Evolutionary conservation across 2,329 filamentous ascomycete species (phyloP).

Genomic region (Fusarium mundagurra): DNA sequence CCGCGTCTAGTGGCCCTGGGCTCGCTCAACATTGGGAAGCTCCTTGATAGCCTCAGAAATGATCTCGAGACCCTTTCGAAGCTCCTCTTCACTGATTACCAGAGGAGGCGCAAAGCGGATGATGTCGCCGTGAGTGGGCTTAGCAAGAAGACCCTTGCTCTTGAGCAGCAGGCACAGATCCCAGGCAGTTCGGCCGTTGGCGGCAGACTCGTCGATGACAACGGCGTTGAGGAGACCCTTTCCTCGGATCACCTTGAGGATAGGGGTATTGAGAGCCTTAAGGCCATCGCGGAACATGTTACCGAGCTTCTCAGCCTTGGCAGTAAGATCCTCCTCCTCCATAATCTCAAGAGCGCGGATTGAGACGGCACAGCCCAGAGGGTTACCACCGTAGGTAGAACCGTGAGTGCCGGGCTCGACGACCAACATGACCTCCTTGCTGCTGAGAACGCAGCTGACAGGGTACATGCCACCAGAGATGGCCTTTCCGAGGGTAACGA

Average conservation of each 20-base stretch:
- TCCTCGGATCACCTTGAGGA: slow-evolving; percentile 85
- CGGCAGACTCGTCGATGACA: slow-evolving; percentile 90
- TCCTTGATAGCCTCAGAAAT: slow-evolving; percentile 86
- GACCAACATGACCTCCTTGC: slow-evolving; percentile 93
- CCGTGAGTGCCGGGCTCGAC: slow-evolving; percentile 97
- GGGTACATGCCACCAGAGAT: slow-evolving; percentile 99
- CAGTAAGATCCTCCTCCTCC: slow-evolving; percentile 88
- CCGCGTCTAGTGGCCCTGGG: slow-evolving; percentile 48
- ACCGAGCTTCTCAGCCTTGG: slow-evolving; percentile 82
- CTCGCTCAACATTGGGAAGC: slow-evolving; percentile 69
- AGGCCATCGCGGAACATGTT: slow-evolving; percentile 85
- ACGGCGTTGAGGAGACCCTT: slow-evolving; percentile 96
- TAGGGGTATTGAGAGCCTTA: slow-evolving; percentile 76
- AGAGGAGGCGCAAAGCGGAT: slow-evolving; percentile 97
- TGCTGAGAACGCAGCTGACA: slow-evolving; percentile 90
- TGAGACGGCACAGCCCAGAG: slow-evolving; percentile 92
- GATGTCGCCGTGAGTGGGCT: slow-evolving; percentile 98
- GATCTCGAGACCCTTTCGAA: slow-evolving; percentile 79
- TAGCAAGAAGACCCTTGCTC: slow-evolving; percentile 94
- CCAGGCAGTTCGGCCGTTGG: slow-evolving; percentile 90
- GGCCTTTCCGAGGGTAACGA: slow-evolving; percentile 95
- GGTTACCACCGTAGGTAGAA: slow-evolving; percentile 98
- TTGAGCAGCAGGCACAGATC: slow-evolving; percentile 96
- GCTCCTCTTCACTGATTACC: slow-evolving; percentile 90
- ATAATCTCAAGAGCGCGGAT: slow-evolving; percentile 95